phyloP scores from a whole-genome alignment of 2,329 filamentous ascomycete genomes.

The Pseudocercospora crystallina region DNA sequence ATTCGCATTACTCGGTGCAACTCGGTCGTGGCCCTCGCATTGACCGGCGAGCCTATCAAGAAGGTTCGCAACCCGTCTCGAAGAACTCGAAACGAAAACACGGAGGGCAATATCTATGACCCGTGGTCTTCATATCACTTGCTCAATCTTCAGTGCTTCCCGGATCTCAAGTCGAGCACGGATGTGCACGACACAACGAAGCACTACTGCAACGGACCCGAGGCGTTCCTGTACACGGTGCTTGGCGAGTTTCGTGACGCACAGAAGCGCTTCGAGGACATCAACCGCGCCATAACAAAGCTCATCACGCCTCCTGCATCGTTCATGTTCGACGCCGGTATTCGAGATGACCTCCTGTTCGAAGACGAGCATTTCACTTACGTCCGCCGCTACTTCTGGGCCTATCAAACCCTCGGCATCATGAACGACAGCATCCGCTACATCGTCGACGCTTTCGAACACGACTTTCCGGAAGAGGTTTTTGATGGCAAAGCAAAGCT shows the following conservation, averaged over 20 bases:
- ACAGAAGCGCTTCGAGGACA: constrained; percentile 56
- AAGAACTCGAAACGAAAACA: constrained; percentile 42
- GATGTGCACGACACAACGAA: constrained; percentile 57
- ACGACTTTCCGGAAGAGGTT: constrained; percentile 59
- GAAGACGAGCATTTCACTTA: constrained; percentile 63
- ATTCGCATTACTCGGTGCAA: constrained; percentile 61
- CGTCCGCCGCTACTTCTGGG: constrained; percentile 63
- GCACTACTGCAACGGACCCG: constrained; percentile 60
- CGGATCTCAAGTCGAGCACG: constrained; percentile 58
- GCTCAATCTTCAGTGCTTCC: constrained; percentile 59
- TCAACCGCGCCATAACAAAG: constrained; percentile 58
- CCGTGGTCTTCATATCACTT: constrained; percentile 63
- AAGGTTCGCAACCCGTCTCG: constrained; percentile 53
- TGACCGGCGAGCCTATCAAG: constrained; percentile 54
- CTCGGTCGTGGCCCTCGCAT: constrained; percentile 59
- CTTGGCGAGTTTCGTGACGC: constrained; percentile 62
- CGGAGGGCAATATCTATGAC: constrained; percentile 56
- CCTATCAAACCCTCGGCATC: constrained; percentile 60
- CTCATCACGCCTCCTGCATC: constrained; percentile 60
- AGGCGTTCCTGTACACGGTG: constrained; percentile 61
- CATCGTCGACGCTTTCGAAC: constrained; percentile 57
- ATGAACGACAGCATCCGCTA: constrained; percentile 61
- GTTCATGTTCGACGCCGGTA: constrained; percentile 59
- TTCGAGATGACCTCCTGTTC: constrained; percentile 60
- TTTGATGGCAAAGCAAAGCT: constrained; percentile 58